Base-by-base conservation (phyloP, 1,139 yeast genomes). In the Kluyveromyces marxianus region DNA sequence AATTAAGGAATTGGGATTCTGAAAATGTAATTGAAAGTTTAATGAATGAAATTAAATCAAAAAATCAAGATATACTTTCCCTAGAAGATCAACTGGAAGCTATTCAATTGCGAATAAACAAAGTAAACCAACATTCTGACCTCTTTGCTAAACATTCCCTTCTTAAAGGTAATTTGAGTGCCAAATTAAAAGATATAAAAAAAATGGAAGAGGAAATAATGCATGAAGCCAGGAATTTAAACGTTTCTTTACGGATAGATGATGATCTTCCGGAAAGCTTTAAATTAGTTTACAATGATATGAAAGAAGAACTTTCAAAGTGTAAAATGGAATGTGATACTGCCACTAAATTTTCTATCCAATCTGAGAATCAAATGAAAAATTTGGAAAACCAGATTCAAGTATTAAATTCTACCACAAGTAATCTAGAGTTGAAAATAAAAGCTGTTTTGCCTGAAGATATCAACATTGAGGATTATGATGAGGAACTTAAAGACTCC, bases 121-220 rank as follows among this genome's bases (percentile, higher is more conserved):
- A 68, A 21, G 72, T 76, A 14, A 81, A 77, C 53, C 74, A 74
- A 50, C 83, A 79, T 56, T 71, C 85, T 1, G 92, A 81, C 44
- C 56, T 74, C 2, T 67, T 75, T 49, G 80, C 85, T 0, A 77
- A 74, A 53, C 56, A 77, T 2, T 67, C 72, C 0, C 59, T 78
- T 35, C 56, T 81, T 14, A 57, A 63, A 26, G 46, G 50, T 1
- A 55, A 62, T 3, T 38, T 67, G 3, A 44, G 49, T 0, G 44
- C 48, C 1, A 53, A 58, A 7, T 26, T 44, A 6, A 28, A 41
- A 0, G 53, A 57, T 8, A 25, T 60, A 3, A 42, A 48, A 1
- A 41, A 47, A 2, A 47, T 58, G 1, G 44, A 56, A 2, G 35
- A n/a, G 33, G 4, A 8, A 3, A 33, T 40, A 28, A 4, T 32